Evolutionary conservation across 2,329 filamentous ascomycete genomes (phyloP).

Genomic region (Neonectria hederae): DNA sequence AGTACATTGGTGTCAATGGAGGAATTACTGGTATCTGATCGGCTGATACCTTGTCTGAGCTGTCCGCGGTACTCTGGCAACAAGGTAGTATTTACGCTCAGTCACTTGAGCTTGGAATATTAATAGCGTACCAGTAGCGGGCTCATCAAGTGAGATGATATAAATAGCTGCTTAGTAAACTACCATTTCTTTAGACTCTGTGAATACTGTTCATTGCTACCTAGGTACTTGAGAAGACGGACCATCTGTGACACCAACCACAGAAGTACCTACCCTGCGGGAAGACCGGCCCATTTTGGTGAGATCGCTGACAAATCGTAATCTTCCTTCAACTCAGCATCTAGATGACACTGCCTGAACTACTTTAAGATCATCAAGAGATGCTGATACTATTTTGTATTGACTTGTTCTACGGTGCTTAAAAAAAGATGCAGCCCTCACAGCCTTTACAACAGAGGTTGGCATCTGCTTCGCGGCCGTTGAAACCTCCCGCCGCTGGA

Average conservation of each 20-base stretch:
- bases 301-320: neutral
- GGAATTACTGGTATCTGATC: conserved; percentile 39
- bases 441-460: neutral
- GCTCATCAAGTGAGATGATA: neutral
- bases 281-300: neutral
- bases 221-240: neutral
- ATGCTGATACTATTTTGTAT: too few species aligned
- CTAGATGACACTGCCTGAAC: neutral
- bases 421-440: neutral
- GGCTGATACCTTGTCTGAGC: neutral
- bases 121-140: neutral
- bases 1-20: conserved; percentile 52
- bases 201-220: neutral
- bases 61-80: neutral
- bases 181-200: neutral
- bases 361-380: too few species aligned
- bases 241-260: neutral
- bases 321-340: neutral
- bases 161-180: neutral
- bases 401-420: neutral
- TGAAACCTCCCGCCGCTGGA: neutral
- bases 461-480: neutral
- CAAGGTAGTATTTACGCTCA: too few species aligned
- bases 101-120: neutral
- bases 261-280: neutral